phyloP scores from a whole-genome alignment of 108 stramenopile genomes.

The Nannochloropsis gaditana region DNA sequence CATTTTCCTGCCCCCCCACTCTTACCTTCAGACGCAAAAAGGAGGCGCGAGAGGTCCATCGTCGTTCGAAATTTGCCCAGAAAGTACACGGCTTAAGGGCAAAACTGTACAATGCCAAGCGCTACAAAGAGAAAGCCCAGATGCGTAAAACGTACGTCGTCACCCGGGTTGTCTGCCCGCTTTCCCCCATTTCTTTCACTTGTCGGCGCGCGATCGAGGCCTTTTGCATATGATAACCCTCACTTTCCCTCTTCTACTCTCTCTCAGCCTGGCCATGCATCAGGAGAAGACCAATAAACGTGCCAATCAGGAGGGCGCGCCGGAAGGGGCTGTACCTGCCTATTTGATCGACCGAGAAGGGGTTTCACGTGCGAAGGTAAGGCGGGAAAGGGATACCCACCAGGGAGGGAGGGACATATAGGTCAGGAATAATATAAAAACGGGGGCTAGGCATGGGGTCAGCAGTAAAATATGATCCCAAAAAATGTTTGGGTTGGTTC shows the following conservation, averaged over 20 bases:
- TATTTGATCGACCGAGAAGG: constrained; percentile 97
- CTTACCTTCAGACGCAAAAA: constrained; percentile 72
- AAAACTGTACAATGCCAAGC: constrained; percentile 88
- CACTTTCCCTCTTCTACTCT: neutral
- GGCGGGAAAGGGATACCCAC: neutral
- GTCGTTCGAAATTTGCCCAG: constrained; percentile 88
- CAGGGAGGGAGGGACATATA: neutral
- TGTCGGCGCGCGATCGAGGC: neutral
- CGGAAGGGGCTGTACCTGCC: constrained; percentile 91
- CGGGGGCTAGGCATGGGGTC: no score
- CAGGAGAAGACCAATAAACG: constrained; percentile 91
- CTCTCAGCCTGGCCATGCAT: constrained; percentile 77
- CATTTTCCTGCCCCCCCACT: neutral
- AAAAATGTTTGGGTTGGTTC: no score
- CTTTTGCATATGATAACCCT: neutral
- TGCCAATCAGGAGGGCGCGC: constrained; percentile 82
- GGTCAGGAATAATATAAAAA: no score
- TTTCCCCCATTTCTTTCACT: neutral
- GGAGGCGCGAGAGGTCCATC: constrained; percentile 92
- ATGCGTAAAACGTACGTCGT: constrained; percentile 84
- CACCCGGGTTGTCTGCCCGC: neutral
- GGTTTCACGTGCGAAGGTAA: constrained; percentile 84
- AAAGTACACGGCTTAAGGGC: constrained; percentile 93
- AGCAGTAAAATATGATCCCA: no score
- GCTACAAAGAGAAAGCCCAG: constrained; percentile 99